These are phyloP conservation scores for Trichoderma sp. DNA, from an alignment of 2,329 filamentous ascomycete species.

Conservation along the genomic window DNA sequence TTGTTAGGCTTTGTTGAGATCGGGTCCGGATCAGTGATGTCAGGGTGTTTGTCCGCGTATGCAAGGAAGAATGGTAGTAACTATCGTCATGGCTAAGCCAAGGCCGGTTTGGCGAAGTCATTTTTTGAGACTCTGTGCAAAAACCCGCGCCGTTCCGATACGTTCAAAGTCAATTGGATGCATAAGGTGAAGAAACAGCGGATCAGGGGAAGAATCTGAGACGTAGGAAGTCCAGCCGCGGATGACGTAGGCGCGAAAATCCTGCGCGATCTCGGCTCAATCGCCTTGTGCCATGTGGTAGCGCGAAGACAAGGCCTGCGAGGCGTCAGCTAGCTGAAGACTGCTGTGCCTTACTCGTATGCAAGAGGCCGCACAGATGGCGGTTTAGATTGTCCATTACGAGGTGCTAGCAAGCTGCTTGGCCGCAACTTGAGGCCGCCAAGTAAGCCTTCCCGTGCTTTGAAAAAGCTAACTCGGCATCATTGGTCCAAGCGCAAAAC, in stretches of 20 bases:
- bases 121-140: slow-evolving; percentile 18
- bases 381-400: slow-evolving; percentile 3
- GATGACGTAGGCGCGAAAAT: slow-evolving; percentile 16
- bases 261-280: neutral
- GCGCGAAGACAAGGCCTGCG: neutral
- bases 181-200: neutral
- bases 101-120: slow-evolving; percentile 33
- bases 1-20: slow-evolving; percentile 36
- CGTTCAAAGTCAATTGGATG: slow-evolving; percentile 1
- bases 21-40: slow-evolving; percentile 41
- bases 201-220: neutral
- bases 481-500: neutral
- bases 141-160: neutral
- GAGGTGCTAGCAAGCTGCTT: slow-evolving; percentile 5
- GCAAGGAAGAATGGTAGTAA: slow-evolving; percentile 32
- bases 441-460: slow-evolving; percentile 12
- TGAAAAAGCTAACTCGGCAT: neutral
- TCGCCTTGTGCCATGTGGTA: neutral
- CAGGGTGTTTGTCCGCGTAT: slow-evolving; percentile 39
- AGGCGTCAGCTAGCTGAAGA: slow-evolving; percentile 2
- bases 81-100: slow-evolving; percentile 19
- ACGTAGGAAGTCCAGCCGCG: neutral
- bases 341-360: neutral
- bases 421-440: slow-evolving; percentile 3
- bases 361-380: neutral